Conservation (phyloP, 139 green algal genomes). For the Chlamydomonas eustigma region DNA sequence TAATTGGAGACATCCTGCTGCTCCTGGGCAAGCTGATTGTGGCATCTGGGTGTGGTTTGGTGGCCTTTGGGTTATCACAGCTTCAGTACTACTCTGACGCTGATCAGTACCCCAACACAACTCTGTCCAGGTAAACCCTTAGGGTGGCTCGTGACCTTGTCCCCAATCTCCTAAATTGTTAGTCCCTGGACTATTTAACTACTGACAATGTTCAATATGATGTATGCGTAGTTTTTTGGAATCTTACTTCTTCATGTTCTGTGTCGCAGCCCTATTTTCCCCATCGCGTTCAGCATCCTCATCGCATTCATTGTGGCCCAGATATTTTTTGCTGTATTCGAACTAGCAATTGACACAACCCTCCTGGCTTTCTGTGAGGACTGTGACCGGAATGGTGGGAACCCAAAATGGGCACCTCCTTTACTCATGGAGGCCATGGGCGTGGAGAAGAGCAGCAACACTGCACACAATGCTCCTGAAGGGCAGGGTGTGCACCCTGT, state of each 20-base stretch:
- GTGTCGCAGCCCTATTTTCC: conserved; percentile 49
- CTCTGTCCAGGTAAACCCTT: conserved; percentile 39
- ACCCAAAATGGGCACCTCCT: conserved; percentile 62
- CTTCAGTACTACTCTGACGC: conserved; percentile 61
- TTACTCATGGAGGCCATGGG: conserved; percentile 65
- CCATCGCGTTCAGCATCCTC: conserved; percentile 35
- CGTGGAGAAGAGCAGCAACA: conserved; percentile 7
- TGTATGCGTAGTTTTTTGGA: no score
- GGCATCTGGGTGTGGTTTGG: conserved; percentile 21
- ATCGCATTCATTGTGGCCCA: conserved; percentile 56
- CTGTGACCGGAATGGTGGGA: conserved; percentile 65
- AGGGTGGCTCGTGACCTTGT: no score
- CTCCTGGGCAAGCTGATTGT: conserved; percentile 68
- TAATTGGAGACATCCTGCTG: conserved; percentile 66
- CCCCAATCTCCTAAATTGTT: no score
- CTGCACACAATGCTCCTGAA: no score
- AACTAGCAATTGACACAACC: conserved; percentile 85
- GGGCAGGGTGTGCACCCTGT: background rate
- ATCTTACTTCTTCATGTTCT: no score
- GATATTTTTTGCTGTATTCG: conserved; percentile 79
- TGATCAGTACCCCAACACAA: conserved; percentile 54
- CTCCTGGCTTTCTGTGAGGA: conserved; percentile 86
- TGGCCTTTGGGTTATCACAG: conserved; percentile 58
- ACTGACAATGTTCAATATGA: no score
- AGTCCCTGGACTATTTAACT: no score